These are phyloP conservation scores for Paecilomyces variotii DNA, from an alignment of 2,329 filamentous ascomycete species.

Conservation along the genomic window DNA sequence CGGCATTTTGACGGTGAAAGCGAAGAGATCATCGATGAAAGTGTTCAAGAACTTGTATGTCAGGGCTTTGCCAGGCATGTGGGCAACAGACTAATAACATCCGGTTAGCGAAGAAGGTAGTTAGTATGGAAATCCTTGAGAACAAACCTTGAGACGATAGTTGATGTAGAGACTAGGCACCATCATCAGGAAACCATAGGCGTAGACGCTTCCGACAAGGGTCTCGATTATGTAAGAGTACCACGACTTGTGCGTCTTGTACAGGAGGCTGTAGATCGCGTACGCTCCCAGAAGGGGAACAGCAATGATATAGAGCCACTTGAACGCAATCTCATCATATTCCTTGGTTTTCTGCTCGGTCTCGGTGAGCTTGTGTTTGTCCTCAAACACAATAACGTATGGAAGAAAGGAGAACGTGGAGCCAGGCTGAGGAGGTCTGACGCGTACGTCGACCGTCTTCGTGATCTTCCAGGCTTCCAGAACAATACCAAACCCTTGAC, in stretches of 20 bases:
- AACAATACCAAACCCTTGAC: constrained; percentile 76
- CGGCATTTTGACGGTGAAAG: constrained; percentile 99
- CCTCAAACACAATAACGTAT: constrained; percentile 77
- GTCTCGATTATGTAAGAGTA: constrained; percentile 94
- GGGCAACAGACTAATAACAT: constrained; percentile 58
- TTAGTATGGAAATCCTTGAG: background rate
- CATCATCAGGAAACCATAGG: constrained; percentile 99
- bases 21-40: constrained; percentile 97
- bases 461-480: constrained; percentile 92
- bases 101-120: constrained; percentile 8
- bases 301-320: constrained; percentile 89
- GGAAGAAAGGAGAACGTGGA: constrained; percentile 68
- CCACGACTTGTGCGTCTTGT: constrained; percentile 96
- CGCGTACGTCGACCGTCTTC: constrained; percentile 80
- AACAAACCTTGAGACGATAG: constrained; percentile 75
- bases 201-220: constrained; percentile 90
- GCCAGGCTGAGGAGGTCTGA: constrained; percentile 60
- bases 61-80: constrained; percentile 96
- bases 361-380: constrained; percentile 92
- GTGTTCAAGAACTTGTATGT: constrained; percentile 98
- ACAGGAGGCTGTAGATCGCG: constrained; percentile 81
- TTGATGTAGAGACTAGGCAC: constrained; percentile 97
- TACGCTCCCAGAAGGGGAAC: constrained; percentile 84
- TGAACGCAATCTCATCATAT: constrained; percentile 96
- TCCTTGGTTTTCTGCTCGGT: constrained; percentile 98